Evolutionary conservation across 148 eudicot genomes (phyloP), one percentile per base, ranked within the genome.

Genomic region (Camellia lanceoleosa): DNA sequence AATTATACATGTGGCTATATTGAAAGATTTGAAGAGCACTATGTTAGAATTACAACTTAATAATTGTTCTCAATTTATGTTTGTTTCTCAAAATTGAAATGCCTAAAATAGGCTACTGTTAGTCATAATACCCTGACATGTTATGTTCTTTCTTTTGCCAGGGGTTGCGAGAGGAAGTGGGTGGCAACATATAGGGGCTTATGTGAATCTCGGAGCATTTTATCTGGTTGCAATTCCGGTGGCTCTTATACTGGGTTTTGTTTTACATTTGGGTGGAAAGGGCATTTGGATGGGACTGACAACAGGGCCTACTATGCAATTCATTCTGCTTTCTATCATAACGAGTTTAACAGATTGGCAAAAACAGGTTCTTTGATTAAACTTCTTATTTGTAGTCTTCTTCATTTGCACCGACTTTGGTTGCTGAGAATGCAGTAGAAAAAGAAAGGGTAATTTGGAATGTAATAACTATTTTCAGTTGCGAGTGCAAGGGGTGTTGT

Each of bases 151-250:
- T 14, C 4, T 52, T 72, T 56, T 23, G 4, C 6, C 55, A 83
- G 85, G 85, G 62, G 73, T 83, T 68, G 80, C 80, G 9, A 83
- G 81, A 63, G 85, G 85, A 54, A 75, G 80, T 75, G 85, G 92
- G 52, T 84, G 92, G 89, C 89, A 89, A 58, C 82, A 86, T 16
- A 20, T 89, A 3, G 92, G 90, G 41, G 89, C 92, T 8, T 89
- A 82, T 46, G 78, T 86, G 3, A 87, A 86, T 71, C 78, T 89
- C 18, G 86, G 85, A 47, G 75, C 90, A 59, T 87, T 68, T 80
- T 87, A 89, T 77, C 23, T 84, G 1, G 87, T 84, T 38, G 92
- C 86, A 66, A 68, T 87, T 1, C 92, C 89, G 0, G 54, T 74
- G 2, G 86, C 89, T 4, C 19, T 79, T 1, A 58, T 86, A 1